These are phyloP conservation scores for Hura crepitans DNA, from an alignment of 441 rosid genomes.

Conservation along the genomic window DNA sequence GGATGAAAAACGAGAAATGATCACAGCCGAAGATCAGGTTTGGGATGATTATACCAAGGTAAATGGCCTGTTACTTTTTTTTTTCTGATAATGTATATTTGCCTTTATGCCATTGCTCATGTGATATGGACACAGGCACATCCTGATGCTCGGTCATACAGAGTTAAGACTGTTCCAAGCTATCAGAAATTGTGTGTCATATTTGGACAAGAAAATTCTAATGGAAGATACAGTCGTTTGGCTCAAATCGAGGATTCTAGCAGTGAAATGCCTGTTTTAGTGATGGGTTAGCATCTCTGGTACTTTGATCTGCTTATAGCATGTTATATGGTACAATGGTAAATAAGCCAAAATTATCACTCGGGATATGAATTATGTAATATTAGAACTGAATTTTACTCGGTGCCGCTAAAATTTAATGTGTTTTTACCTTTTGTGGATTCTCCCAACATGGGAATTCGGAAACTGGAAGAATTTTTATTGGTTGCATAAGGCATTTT, in stretches of 20 bases:
- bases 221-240: conserved; percentile 68
- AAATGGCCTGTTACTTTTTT: conserved; percentile 10
- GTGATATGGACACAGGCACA: conserved; percentile 49
- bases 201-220: conserved; percentile 58
- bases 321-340: neutral
- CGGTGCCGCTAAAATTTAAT: neutral
- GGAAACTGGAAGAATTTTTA: neutral
- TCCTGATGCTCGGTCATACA: conserved; percentile 81
- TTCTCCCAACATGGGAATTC: neutral
- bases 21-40: conserved; percentile 64
- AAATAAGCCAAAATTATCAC: neutral
- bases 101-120: conserved; percentile 25
- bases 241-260: conserved; percentile 45
- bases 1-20: conserved; percentile 74
- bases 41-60: conserved; percentile 80
- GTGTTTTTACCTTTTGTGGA: neutral
- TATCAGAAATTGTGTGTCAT: conserved; percentile 66
- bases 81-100: conserved; percentile 13
- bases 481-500: neutral
- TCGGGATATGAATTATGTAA: neutral
- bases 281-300: conserved; percentile 48
- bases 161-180: conserved; percentile 79
- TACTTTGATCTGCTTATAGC: conserved; percentile 3
- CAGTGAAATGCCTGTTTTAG: conserved; percentile 34
- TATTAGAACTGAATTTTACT: conserved; percentile 5